Evolutionary conservation across 1,139 yeast species (phyloP).

Genomic region (Ogataea hybrid): DNA sequence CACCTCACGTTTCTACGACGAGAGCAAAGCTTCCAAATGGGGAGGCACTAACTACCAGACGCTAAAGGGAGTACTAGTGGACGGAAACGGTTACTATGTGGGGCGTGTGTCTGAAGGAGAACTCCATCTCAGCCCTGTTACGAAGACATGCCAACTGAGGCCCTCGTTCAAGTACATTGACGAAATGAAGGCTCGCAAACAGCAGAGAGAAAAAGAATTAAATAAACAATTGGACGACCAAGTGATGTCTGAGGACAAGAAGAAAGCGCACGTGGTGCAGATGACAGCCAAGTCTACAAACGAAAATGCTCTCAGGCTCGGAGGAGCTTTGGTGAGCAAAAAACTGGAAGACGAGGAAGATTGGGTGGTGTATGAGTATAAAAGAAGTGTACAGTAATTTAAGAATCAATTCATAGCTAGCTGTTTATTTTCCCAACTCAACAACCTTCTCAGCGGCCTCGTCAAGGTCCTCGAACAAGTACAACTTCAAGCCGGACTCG

Average conservation of each 20-base stretch:
- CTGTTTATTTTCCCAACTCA: conserved; percentile 41
- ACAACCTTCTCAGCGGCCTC: conserved; percentile 98
- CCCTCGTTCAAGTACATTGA: conserved; percentile 82
- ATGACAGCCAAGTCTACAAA: conserved; percentile 73
- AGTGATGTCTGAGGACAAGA: conserved; percentile 10
- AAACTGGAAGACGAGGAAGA: conserved; percentile 74
- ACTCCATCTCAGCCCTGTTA: conserved; percentile 64
- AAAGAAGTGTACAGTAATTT: conserved; percentile 6
- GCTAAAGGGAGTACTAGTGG: conserved; percentile 64
- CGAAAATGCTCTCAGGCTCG: conserved; percentile 57
- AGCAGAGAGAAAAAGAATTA: conserved; percentile 37
- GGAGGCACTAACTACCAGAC: conserved; percentile 57
- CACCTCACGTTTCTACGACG: conserved; percentile 63
- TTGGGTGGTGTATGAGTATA: conserved; percentile 18
- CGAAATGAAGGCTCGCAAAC: conserved; percentile 38
- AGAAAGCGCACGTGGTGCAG: conserved; percentile 61
- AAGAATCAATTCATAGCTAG: conserved; percentile 2
- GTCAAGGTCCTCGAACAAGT: conserved; percentile 88
- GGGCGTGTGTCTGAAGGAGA: conserved; percentile 50
- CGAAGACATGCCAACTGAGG: conserved; percentile 71
- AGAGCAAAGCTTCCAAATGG: conserved; percentile 61
- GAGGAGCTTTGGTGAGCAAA: conserved; percentile 76
- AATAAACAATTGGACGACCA: conserved; percentile 18
- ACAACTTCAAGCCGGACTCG: conserved; percentile 91
- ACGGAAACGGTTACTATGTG: conserved; percentile 56